phyloP scores from a whole-genome alignment of 345 rosid species.

The Rhodomyrtus tomentosa region DNA sequence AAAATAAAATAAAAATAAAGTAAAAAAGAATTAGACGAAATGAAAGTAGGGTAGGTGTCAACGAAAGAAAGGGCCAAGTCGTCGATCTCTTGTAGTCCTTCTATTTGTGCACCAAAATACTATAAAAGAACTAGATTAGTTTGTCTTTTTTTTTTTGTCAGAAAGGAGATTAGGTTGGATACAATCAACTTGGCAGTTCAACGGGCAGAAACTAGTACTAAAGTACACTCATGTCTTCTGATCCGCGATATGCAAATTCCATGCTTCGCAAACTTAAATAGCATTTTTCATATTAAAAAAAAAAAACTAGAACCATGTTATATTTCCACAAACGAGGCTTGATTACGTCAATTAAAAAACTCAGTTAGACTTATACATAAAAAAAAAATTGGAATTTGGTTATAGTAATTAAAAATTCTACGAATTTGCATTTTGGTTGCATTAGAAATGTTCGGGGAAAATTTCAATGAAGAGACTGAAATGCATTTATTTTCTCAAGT shows the following conservation, averaged over 20 bases:
- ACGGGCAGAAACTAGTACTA: not conserved
- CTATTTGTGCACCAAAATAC: not conserved
- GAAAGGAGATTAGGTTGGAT: not conserved
- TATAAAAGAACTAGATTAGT: no score
- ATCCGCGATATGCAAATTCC: not conserved
- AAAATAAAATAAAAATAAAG: no score
- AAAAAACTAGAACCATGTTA: not conserved
- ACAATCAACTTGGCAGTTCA: not conserved
- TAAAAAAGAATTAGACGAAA: not conserved
- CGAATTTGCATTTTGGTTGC: not conserved
- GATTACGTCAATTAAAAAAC: not conserved
- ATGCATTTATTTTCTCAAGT: no score
- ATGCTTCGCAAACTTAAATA: not conserved
- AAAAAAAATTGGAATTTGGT: not conserved
- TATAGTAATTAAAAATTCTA: not conserved
- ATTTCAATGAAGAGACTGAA: no score
- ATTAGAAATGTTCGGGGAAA: no score
- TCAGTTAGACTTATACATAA: not conserved
- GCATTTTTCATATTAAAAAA: no score
- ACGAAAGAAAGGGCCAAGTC: not conserved
- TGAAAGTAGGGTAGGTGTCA: not conserved
- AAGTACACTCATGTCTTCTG: not conserved
- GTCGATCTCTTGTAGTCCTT: not conserved
- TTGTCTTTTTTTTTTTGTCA: no score
- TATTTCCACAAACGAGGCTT: not conserved